Evolutionary conservation across 306 rosid species (phyloP), one percentile per base, ranked within the genome.

Genomic region (Sophora flavescens): DNA sequence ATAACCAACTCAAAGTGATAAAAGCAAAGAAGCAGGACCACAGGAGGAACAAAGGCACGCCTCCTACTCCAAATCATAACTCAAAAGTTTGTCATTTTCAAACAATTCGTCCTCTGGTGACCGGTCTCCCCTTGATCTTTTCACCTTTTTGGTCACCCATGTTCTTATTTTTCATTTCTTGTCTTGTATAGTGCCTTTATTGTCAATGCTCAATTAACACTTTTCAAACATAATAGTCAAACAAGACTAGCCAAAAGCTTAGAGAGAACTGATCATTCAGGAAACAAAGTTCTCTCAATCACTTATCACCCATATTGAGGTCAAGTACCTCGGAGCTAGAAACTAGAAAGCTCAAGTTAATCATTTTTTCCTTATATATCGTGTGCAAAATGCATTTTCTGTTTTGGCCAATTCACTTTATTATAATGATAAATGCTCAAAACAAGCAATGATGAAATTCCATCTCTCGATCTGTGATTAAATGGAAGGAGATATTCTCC

Each of bases 1-100:
- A 75, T 17, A 74, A 63, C 63, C 59, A 71, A 72, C 77, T 65
- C 45, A 47, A 35, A 76, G 75, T 17, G 64, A 61, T n/a, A 59
- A 68, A 54, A 61, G 56, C 41, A 42, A 44, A 63, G 10, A 75
- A 51, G 48, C 56, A 70, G 87, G 84, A 80, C 83, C 85, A 81
- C 78, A 51, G 52, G 57, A 35, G 54, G 68, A 70, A 65, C 39
- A 41, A 39, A 63, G 59, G 6, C 57, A 60, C 12, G 16, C 64
- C 59, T 26, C 11, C 28, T 33, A 52, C 57, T 5, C 51, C 53
- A 8, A 8, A 44, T 44, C 68, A 63, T 35, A 54, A 44, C 11
- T 59, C 30, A 75, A 75, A 75, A 57, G 22, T 72, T 80, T 36
- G 53, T 53, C 61, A 51, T 26, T 74, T n/a, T n/a, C n/a, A n/a